A percentile compares a stretch with the other conserved stretches of the same genome.
Conservation (phyloP, 495 filamentous ascomycete genomes). For the Neurospora sublineolata region DNA sequence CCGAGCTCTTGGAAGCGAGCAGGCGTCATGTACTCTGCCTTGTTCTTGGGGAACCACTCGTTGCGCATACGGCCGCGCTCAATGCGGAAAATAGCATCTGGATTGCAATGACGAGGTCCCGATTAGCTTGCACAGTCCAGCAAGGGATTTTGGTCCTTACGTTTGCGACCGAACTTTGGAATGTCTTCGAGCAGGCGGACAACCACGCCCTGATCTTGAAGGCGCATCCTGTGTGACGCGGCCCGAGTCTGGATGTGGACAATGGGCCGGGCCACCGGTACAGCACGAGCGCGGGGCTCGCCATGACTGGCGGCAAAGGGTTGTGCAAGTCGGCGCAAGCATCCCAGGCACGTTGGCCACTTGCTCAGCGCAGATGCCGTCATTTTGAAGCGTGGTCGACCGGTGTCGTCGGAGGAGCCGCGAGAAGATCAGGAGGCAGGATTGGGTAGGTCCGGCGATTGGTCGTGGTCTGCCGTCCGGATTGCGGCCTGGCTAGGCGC, state of each 20-base stretch:
- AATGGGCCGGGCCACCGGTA: background rate
- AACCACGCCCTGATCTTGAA: constrained; percentile 34
- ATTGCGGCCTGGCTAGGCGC: background rate
- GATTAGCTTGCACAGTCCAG: background rate
- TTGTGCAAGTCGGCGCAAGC: constrained; percentile 16
- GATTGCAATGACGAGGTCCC: background rate
- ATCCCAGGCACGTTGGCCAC: constrained; percentile 19
- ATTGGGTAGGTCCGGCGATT: background rate
- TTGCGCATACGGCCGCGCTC: constrained; percentile 39
- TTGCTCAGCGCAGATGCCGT: constrained; percentile 10
- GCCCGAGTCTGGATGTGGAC: constrained; percentile 14
- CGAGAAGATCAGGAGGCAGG: background rate
- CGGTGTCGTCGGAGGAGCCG: background rate
- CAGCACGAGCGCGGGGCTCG: constrained; percentile 3
- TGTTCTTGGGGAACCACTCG: constrained; percentile 31
- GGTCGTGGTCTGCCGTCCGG: background rate
- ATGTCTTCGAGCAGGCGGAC: constrained; percentile 52
- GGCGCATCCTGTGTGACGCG: constrained; percentile 15
- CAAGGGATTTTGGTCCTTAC: constrained; percentile 22
- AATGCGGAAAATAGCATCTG: constrained; percentile 34
- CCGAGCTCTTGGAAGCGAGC: constrained; percentile 30
- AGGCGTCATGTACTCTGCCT: constrained; percentile 36
- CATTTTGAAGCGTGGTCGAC: constrained; percentile 4
- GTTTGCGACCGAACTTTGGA: constrained; percentile 45
- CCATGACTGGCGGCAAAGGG: constrained; percentile 9